Evolutionary conservation across 208 protist genomes (phyloP).

Genomic region (Acanthamoeba rhysodes): DNA sequence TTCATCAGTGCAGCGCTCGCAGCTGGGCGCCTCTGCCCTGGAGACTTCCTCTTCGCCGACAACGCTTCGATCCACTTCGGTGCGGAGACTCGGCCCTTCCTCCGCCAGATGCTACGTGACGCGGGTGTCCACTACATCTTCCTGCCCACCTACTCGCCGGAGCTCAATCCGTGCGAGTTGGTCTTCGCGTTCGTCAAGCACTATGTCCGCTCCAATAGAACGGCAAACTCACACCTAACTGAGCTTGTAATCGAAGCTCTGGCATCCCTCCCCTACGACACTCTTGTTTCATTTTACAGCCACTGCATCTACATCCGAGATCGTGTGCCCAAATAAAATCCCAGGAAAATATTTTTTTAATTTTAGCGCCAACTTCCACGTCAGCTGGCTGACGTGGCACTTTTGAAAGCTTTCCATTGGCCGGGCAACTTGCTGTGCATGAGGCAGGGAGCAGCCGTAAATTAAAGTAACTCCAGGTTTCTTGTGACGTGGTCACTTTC

Average conservation of each 20-base stretch:
- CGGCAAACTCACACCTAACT: neutral
- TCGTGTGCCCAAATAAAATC: neutral
- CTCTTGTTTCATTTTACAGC: neutral
- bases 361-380: no score
- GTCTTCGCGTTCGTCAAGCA: neutral
- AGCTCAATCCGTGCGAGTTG: slow-evolving; percentile 50
- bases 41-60: slow-evolving; percentile 12
- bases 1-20: neutral
- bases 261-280: neutral
- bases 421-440: no score
- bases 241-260: neutral
- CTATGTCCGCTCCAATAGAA: neutral
- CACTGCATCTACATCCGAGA: neutral
- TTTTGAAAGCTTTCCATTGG: no score
- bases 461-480: no score
- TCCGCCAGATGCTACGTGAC: neutral
- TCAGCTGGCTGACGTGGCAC: fast-evolving
- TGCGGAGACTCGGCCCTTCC: neutral
- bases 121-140: neutral
- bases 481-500: no score
- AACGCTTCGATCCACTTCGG: slow-evolving; percentile 25
- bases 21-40: neutral
- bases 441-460: no score
- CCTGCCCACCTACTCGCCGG: neutral
- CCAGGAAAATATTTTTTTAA: no score